Base-by-base conservation (phyloP, 176 grass and related monocot genomes). In the Aegilops speltoides region DNA sequence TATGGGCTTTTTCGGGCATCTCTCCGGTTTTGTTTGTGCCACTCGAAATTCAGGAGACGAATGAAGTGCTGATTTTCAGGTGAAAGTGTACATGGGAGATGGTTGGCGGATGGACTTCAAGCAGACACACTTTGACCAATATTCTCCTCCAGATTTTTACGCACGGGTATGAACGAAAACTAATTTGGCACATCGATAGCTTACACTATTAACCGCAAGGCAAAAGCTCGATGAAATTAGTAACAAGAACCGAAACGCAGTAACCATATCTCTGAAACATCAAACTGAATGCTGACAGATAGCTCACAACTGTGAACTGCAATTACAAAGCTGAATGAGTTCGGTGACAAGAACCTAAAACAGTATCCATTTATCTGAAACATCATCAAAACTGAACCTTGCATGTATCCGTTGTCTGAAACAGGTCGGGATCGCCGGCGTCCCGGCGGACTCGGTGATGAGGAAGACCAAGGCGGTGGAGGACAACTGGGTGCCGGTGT, bases 21-120 rank as follows among this genome's bases (percentile, higher is more conserved):
- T 28, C 1, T 73, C 14, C 14, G 50, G 41, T 26, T 50, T 10
- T 29, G n/a, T 45, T 13, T 15, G 36, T 43, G 23, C 8, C 12
- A 8, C 56, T 59, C 56, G 0, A 59, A 59, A 59, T 59, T 22
- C 31, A 31, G 25, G 74, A 64, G 52, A 26, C 6, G 7, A 22
- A 78, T 17, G 56, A 73, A 52, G 8, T 64, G 75, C 38, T 79
- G 22, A 10, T 10, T 76, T 75, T 32, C 65, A 97, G 94, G 92
- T 98, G 15, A 98, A 95, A 84, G 91, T 98, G 29, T 98, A 98
- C 88, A 95, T 98, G 93, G 96, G 96, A 1, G 93, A 95, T 68
- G 96, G 96, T 41, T 98, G 96, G 96, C 79, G 88, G 66, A 73
- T 91, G 84, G 96, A 98, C 79, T 98, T 98, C 61, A 95, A 88